phyloP scores from a whole-genome alignment of 2,329 filamentous ascomycete species.

The Aureobasidium sp. region DNA sequence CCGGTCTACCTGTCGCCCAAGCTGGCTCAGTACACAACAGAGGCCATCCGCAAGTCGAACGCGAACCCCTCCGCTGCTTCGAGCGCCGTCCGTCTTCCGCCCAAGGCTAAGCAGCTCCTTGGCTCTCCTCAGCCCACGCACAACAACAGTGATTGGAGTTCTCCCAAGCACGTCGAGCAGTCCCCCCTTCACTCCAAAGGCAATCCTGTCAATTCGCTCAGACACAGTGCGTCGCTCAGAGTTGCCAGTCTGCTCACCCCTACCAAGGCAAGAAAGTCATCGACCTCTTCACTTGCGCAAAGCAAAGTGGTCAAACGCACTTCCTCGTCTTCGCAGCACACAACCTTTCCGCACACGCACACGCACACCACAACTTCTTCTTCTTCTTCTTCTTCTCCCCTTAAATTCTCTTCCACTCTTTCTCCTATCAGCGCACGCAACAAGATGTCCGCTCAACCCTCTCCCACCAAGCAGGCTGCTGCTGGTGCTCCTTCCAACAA shows the following conservation, averaged over 20 bases:
- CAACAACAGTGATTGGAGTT: neutral
- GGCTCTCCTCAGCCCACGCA: neutral
- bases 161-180: neutral
- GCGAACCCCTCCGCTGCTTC: neutral
- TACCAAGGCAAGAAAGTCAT: neutral
- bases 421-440: neutral
- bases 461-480: neutral
- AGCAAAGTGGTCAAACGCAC: neutral
- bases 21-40: neutral
- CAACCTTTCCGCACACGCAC: neutral
- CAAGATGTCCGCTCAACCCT: neutral
- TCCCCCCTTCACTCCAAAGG: neutral
- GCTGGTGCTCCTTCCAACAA: neutral
- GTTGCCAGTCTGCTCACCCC: neutral
- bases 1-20: constrained; percentile 18
- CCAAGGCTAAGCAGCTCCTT: constrained; percentile 6
- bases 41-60: neutral
- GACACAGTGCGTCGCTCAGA: neutral
- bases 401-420: neutral
- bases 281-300: neutral
- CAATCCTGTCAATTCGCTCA: neutral
- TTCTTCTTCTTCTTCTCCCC: neutral
- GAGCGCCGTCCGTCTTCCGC: neutral
- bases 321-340: neutral
- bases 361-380: neutral